Conservation (phyloP, 2,329 filamentous ascomycete species). For the Pseudogymnoascus sp. region DNA sequence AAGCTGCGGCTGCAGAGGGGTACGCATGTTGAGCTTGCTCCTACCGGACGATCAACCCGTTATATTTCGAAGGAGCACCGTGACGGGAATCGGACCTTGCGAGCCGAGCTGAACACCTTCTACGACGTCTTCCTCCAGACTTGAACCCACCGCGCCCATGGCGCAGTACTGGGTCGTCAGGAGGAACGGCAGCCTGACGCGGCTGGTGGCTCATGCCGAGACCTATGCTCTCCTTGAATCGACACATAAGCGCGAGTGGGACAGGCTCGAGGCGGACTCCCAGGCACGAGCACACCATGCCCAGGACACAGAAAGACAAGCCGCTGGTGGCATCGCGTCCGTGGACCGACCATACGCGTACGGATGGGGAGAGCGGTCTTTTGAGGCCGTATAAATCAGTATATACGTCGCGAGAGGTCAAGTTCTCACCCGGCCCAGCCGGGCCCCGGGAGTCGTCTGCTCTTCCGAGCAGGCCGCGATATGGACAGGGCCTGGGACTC, state of each 20-base stretch:
- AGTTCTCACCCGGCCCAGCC: too few relatives aligned
- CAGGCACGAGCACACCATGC: too few relatives aligned
- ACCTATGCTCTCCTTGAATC: not conserved
- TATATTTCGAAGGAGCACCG: not conserved
- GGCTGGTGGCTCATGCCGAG: not conserved
- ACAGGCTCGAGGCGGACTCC: too few relatives aligned
- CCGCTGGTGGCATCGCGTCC: not conserved
- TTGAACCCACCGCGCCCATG: constrained; percentile 6
- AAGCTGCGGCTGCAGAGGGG: not conserved
- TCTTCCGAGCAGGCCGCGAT: too few relatives aligned
- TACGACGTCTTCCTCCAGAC: constrained; percentile 8
- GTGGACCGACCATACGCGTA: not conserved
- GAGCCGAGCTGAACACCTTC: not conserved
- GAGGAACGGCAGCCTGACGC: not conserved
- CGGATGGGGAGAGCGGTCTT: too few relatives aligned
- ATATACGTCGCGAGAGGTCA: too few relatives aligned
- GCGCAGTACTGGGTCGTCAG: constrained; percentile 12
- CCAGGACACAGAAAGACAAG: too few relatives aligned
- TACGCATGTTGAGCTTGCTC: not conserved
- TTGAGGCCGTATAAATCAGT: too few relatives aligned
- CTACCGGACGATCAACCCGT: not conserved
- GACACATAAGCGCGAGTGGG: too few relatives aligned
- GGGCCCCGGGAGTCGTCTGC: too few relatives aligned
- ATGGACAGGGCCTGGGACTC: too few relatives aligned
- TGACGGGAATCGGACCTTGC: not conserved